A percentile compares a stretch with the other conserved stretches of the same genome.
Conservation (phyloP, 176 grass and related monocot genomes). For the Tillandsia fasciculata region DNA sequence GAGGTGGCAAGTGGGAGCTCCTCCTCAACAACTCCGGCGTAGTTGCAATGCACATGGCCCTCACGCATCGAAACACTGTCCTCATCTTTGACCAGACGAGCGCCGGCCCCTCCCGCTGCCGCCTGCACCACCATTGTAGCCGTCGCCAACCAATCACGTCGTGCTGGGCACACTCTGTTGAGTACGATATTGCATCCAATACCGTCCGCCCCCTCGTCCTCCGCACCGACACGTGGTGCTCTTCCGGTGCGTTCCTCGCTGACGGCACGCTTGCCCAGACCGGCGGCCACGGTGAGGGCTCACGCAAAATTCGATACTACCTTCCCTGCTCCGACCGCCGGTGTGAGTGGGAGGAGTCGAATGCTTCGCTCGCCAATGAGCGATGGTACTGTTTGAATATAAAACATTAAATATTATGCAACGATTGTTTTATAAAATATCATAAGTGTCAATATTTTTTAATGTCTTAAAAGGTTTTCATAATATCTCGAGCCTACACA, state of each 20-base stretch:
- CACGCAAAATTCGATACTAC: slow-evolving; percentile 24
- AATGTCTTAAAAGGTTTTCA: too few species aligned
- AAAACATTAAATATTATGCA: too few species aligned
- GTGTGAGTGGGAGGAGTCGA: slow-evolving; percentile 19
- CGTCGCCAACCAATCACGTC: neutral
- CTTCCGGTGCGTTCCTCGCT: slow-evolving; percentile 35
- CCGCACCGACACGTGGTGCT: slow-evolving; percentile 39
- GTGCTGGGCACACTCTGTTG: slow-evolving; percentile 37
- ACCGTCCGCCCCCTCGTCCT: slow-evolving; percentile 29
- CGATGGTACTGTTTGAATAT: slow-evolving; percentile 12
- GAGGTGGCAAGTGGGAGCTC: slow-evolving; percentile 30
- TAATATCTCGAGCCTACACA: too few species aligned
- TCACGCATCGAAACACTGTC: slow-evolving; percentile 36
- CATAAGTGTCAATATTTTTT: too few species aligned
- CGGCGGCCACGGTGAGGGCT: slow-evolving; percentile 26
- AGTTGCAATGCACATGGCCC: slow-evolving; percentile 41
- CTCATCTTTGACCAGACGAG: slow-evolving; percentile 36
- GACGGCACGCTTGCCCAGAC: slow-evolving; percentile 31
- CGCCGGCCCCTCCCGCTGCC: slow-evolving; percentile 21
- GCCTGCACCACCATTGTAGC: slow-evolving; percentile 2
- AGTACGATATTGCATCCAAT: slow-evolving; percentile 33
- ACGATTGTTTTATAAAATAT: too few species aligned
- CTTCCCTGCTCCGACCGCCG: slow-evolving; percentile 19
- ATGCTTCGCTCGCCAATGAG: slow-evolving; percentile 3
- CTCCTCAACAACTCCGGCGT: slow-evolving; percentile 35